Evolutionary conservation across 1,284 basidiomycete species (phyloP), one percentile per base, ranked within the genome.

Genomic region (Microbotryum scabiosae): DNA sequence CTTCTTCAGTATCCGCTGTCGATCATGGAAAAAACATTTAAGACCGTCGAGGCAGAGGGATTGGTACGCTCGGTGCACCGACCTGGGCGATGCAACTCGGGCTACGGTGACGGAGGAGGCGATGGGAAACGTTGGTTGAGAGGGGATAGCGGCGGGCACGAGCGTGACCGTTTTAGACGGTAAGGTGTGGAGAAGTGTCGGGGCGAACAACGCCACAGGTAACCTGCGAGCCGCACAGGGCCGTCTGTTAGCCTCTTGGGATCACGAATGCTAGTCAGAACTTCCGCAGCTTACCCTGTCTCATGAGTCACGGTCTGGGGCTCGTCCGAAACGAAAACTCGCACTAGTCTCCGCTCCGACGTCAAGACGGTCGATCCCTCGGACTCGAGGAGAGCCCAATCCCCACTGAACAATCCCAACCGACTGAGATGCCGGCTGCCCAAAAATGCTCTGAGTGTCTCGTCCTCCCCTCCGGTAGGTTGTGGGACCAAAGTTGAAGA

Each of bases 1-100:
- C 60, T 82, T 79, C 72, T 86, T 85, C 16, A 94, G 80, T 23
- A 96, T 76, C 41, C 84, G 80, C 62, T 78, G 81, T 0, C 76
- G 74, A 0, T 73, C 72, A 45, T 81, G 78, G 71, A 97, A 91
- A 72, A 87, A 82, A 3, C 73, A 63, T 60, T 84, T 86, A 63
- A 97, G 76, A 5, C 84, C 83, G 16, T 79, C 77, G 16, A 92
- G 74, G 73, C 88, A 87, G 8, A 84, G 74, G 1, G 79, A 73
- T 71, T 96, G 88, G 70, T 88, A 88, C 41, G 78, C 76, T 59
- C 85, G 85, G 73, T 86, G 84, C 6, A 83, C 83, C 1, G 88
- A 85, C 63, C 86, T 76, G 1, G 90, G 84, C 0, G 90, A 90
- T 0, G 90, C 86, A 5, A 98, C 79, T 21, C 91, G 82, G 2